Evolutionary conservation across 2,329 filamentous ascomycete species (phyloP).

Genomic region (Fusarium dlaminii): DNA sequence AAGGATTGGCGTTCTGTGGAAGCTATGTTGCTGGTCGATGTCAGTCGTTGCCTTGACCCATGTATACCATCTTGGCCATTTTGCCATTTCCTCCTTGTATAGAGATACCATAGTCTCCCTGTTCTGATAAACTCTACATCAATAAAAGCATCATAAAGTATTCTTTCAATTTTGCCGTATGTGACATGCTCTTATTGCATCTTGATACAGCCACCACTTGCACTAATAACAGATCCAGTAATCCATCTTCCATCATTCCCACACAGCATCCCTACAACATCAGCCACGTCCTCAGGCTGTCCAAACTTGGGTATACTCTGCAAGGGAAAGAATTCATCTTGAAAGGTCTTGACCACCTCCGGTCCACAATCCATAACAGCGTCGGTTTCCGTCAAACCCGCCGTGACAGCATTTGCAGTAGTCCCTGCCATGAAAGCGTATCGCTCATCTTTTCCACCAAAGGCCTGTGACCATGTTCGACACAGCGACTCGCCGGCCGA

Average conservation of each 20-base stretch:
- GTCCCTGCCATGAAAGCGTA: slow-evolving; percentile 49
- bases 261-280: slow-evolving; percentile 49
- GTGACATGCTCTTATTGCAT: slow-evolving; percentile 28
- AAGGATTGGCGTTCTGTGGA: neutral
- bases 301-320: slow-evolving; percentile 47
- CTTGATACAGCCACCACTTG: slow-evolving; percentile 49
- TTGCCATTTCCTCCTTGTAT: neutral
- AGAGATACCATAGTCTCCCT: neutral
- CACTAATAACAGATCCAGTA: slow-evolving; percentile 48
- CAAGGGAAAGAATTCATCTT: slow-evolving; percentile 47
- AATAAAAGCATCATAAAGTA: neutral
- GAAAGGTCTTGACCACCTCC: slow-evolving; percentile 44
- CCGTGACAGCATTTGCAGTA: slow-evolving; percentile 48
- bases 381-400: slow-evolving; percentile 48
- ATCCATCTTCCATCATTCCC: slow-evolving; percentile 48
- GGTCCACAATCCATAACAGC: slow-evolving; percentile 46
- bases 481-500: slow-evolving; percentile 49
- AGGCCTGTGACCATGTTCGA: slow-evolving; percentile 50
- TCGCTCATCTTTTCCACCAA: slow-evolving; percentile 48
- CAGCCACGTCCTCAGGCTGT: slow-evolving; percentile 49
- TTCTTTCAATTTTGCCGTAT: accelerated
- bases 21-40: neutral
- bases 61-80: neutral
- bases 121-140: no score
- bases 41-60: accelerated